These are phyloP conservation scores for Chloranthus sessilifolius DNA, from an alignment of 164 flowering plant genomes.

Conservation along the genomic window DNA sequence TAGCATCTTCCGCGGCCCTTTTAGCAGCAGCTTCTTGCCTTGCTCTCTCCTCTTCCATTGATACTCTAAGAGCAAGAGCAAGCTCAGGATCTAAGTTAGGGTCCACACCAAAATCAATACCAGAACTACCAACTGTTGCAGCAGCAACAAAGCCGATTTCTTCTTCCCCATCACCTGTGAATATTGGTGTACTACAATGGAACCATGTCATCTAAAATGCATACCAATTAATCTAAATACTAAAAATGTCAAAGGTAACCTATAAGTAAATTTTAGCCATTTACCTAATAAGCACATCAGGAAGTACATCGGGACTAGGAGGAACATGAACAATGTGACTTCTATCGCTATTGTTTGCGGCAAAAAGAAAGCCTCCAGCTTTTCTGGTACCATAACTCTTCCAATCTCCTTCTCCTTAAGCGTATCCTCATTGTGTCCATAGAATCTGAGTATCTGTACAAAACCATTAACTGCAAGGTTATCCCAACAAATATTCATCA, in stretches of 20 bases:
- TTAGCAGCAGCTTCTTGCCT: constrained; percentile 99
- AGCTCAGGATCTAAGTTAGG: constrained; percentile 97
- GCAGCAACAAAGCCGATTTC: constrained; percentile 89
- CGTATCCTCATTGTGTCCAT: no score
- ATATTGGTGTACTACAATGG: constrained; percentile 70
- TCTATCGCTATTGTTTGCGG: constrained; percentile 83
- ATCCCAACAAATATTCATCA: no score
- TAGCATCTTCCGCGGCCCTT: constrained; percentile 84
- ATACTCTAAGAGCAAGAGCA: constrained; percentile 95
- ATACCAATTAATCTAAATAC: not conserved
- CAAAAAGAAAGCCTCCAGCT: constrained; percentile 81
- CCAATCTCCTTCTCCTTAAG: constrained; percentile 82
- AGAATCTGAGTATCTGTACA: no score
- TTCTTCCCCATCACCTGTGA: constrained; percentile 95
- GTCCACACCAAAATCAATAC: constrained; percentile 94
- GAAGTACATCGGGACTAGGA: constrained; percentile 74
- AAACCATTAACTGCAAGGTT: no score
- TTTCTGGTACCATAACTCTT: constrained; percentile 90
- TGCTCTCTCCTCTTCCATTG: constrained; percentile 99
- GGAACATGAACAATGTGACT: constrained; percentile 95
- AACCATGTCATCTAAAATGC: constrained; percentile 3
- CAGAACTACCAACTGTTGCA: constrained; percentile 72
- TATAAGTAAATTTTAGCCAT: no score
- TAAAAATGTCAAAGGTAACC: no score
- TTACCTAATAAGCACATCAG: constrained; percentile 90